Conservation (phyloP, 192 early-diverging fungal species). For the Rhizoclosmatium globosum region DNA sequence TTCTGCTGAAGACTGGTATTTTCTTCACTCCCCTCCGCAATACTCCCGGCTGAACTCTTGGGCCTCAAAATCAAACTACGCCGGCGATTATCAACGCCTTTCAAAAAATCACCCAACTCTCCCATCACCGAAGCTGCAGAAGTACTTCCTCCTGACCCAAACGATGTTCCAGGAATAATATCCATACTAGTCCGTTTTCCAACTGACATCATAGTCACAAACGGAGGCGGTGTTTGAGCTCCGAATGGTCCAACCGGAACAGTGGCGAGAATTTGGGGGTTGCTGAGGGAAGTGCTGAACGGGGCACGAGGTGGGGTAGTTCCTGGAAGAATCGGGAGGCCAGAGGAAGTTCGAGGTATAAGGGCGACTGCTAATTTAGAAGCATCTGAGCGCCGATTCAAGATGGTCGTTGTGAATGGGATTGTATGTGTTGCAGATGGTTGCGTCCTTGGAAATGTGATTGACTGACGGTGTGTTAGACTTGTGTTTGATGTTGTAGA, state of each 20-base stretch:
- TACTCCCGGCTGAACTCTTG: background rate
- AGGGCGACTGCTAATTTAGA: background rate
- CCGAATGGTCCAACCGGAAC: background rate
- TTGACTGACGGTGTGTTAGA: constrained; percentile 15
- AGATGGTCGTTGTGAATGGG: constrained; percentile 12
- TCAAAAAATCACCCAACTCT: constrained; percentile 27
- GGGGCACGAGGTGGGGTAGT: background rate
- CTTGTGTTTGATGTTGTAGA: constrained; percentile 14
- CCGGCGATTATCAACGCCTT: background rate
- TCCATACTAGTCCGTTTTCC: background rate
- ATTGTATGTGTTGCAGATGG: background rate
- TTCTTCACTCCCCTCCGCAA: background rate
- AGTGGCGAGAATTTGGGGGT: background rate
- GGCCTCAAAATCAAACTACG: constrained; percentile 9
- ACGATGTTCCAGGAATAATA: background rate
- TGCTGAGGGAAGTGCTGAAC: constrained; percentile 2
- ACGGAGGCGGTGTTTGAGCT: constrained; percentile 17
- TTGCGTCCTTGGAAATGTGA: constrained; percentile 10
- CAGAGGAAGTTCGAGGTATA: background rate
- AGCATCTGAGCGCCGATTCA: background rate
- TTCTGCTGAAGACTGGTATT: background rate
- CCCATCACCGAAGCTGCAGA: background rate
- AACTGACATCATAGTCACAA: background rate
- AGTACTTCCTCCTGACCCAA: background rate
- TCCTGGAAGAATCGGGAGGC: background rate